Evolutionary conservation across 176 grass and related monocot species (phyloP).

Genomic region (Puya raimondii): DNA sequence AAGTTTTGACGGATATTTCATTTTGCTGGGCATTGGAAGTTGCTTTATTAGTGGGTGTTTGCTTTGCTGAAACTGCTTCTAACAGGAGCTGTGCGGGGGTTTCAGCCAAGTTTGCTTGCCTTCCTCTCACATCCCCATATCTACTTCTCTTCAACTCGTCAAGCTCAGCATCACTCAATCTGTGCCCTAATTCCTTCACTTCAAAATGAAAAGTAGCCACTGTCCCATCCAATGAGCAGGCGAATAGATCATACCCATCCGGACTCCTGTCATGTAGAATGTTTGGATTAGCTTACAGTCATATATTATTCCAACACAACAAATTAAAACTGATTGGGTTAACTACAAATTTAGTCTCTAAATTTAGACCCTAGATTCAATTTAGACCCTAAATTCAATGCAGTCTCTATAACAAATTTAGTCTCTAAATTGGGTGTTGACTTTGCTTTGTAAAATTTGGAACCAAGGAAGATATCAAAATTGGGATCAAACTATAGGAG

Average conservation of each 20-base stretch:
- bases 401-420: too few species aligned
- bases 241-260: constrained; percentile 92
- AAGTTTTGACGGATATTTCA: constrained; percentile 37
- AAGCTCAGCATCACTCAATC: constrained; percentile 77
- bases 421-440: too few species aligned
- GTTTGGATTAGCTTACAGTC: neutral
- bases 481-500: too few species aligned
- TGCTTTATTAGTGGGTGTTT: constrained; percentile 48
- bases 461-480: neutral
- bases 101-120: constrained; percentile 91
- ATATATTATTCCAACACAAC: neutral
- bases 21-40: constrained; percentile 35
- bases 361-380: too few species aligned
- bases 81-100: constrained; percentile 68
- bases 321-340: too few species aligned
- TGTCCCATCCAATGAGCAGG: constrained; percentile 90
- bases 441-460: too few species aligned
- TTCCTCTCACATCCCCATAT: constrained; percentile 91
- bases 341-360: too few species aligned
- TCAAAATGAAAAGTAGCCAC: constrained; percentile 90
- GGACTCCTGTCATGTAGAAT: constrained; percentile 69
- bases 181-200: constrained; percentile 85
- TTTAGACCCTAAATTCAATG: too few species aligned
- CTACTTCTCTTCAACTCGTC: constrained; percentile 89
- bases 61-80: constrained; percentile 76